Evolutionary conservation across 306 rosid genomes (phyloP).

Genomic region (Cicer chorassanicum): DNA sequence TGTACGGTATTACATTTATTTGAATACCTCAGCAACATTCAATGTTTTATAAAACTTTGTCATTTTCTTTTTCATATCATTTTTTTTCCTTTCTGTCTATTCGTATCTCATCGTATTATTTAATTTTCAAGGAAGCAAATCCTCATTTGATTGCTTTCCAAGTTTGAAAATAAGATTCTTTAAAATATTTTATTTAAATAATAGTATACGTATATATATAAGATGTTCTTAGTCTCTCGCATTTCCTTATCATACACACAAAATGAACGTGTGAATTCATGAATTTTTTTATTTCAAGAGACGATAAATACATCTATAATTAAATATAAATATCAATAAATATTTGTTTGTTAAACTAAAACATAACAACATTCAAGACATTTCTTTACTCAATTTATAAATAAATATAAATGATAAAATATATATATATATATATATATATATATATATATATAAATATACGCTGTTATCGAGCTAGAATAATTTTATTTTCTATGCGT

Average conservation of each 20-base stretch:
- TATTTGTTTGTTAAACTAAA: no score
- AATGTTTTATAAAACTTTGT: conserved; percentile 3
- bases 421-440: no score
- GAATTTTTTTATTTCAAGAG: no score
- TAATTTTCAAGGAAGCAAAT: conserved; percentile 4
- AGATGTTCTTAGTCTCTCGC: neutral
- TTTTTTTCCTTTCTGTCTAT: conserved; percentile 2
- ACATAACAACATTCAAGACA: no score
- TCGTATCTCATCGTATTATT: neutral
- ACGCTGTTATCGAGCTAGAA: neutral
- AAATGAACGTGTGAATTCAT: neutral
- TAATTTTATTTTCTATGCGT: neutral
- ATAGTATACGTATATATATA: neutral
- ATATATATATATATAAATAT: no score
- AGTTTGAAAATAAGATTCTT: conserved; percentile 35
- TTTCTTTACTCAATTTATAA: no score
- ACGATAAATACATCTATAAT: no score
- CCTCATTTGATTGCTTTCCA: conserved; percentile 20
- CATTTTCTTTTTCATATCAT: conserved; percentile 17
- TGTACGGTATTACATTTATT: neutral
- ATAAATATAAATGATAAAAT: no score
- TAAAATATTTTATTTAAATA: neutral
- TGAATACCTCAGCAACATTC: conserved; percentile 18
- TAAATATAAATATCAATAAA: no score
- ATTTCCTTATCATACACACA: conserved; percentile 9